Evolutionary conservation across 495 filamentous ascomycete species (phyloP).

Genomic region (Elaphomyces granulatus): DNA sequence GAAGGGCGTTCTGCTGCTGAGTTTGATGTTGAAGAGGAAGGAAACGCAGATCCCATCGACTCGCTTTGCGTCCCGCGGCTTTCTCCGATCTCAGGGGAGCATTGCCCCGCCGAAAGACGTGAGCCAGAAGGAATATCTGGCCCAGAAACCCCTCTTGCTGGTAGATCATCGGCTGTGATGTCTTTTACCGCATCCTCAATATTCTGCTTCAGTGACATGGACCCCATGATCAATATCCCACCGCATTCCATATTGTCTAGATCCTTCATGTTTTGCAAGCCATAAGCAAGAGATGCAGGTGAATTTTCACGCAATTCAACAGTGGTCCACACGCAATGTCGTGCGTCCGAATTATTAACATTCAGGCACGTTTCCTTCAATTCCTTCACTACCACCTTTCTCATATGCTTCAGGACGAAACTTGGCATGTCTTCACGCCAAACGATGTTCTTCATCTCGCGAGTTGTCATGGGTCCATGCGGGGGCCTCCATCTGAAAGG

Average conservation of each 20-base stretch:
- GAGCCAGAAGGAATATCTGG: too few relatives aligned
- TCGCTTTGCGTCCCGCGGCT: too few relatives aligned
- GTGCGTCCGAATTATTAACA: conserved; percentile 9
- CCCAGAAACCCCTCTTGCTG: too few relatives aligned
- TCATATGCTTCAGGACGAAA: conserved; percentile 40
- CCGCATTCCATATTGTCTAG: conserved; percentile 19
- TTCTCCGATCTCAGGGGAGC: too few relatives aligned
- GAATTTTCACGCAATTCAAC: conserved; percentile 17
- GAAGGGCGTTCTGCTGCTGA: too few relatives aligned
- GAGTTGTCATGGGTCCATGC: conserved; percentile 14
- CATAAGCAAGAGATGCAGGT: conserved; percentile 16
- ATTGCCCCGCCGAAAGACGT: too few relatives aligned
- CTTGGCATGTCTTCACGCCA: conserved; percentile 61
- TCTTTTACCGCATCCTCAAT: too few relatives aligned
- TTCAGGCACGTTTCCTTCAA: conserved; percentile 18
- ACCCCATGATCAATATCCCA: conserved; percentile 17
- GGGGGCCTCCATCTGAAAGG: conserved; percentile 27
- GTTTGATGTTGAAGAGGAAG: too few relatives aligned
- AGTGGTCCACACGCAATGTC: conserved; percentile 21
- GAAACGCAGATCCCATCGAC: too few relatives aligned
- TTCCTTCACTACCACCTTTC: conserved; percentile 29
- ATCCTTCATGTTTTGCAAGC: conserved; percentile 12
- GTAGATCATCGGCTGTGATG: too few relatives aligned
- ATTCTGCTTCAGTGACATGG: too few relatives aligned
- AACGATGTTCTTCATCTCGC: conserved; percentile 20